Evolutionary conservation across 257 asterid species (phyloP).

Genomic region (Nicotiana obtusifolia): DNA sequence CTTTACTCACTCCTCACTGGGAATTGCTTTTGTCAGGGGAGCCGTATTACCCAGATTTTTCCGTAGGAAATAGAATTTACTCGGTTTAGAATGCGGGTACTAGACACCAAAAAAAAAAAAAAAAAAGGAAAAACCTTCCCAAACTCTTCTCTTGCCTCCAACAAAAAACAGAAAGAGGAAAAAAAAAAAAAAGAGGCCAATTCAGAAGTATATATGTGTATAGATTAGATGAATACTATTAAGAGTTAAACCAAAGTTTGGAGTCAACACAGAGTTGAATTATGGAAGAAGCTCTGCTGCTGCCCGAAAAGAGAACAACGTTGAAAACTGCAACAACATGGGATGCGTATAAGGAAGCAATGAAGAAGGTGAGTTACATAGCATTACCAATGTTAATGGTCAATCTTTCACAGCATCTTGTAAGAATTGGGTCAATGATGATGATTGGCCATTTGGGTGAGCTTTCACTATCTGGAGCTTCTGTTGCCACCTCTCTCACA

Average conservation of each 20-base stretch:
- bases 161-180: too few relatives aligned
- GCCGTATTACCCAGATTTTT: too few relatives aligned
- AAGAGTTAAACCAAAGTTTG: too few relatives aligned
- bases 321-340: slow-evolving; percentile 4
- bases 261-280: neutral
- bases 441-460: slow-evolving; percentile 39
- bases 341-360: slow-evolving; percentile 6
- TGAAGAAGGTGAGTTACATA: slow-evolving; percentile 23
- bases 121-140: too few relatives aligned
- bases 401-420: slow-evolving; percentile 28
- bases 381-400: slow-evolving; percentile 35
- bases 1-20: too few relatives aligned
- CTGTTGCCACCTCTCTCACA: slow-evolving; percentile 36
- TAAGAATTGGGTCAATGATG: slow-evolving; percentile 29
- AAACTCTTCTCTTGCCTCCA: neutral
- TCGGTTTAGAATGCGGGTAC: too few relatives aligned
- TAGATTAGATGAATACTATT: neutral
- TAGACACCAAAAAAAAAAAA: too few relatives aligned
- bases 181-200: neutral
- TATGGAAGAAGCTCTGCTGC: slow-evolving; percentile 18
- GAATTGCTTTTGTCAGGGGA: too few relatives aligned
- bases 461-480: slow-evolving; percentile 31
- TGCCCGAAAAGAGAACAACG: neutral
- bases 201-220: neutral
- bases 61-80: too few relatives aligned